Evolutionary conservation across 2,329 filamentous ascomycete genomes (phyloP).

Genomic region (Fusarium bulbicola): DNA sequence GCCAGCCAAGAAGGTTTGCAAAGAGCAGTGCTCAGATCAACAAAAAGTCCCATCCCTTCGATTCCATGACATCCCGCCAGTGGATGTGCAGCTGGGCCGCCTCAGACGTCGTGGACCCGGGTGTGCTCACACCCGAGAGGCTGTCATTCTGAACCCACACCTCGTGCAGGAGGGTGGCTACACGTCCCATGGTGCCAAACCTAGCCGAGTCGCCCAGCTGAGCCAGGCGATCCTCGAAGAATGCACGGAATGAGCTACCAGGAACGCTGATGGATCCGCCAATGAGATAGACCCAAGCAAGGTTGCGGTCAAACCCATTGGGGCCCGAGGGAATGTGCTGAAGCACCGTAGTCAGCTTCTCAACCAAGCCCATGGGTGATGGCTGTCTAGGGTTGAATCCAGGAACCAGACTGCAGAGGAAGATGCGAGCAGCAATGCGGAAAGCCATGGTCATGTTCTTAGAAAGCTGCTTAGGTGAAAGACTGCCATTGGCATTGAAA

Average conservation of each 20-base stretch:
- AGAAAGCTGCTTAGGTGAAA: slow-evolving; percentile 84
- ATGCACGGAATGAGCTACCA: slow-evolving; percentile 76
- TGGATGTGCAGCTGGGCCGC: slow-evolving; percentile 74
- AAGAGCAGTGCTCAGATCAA: slow-evolving; percentile 70
- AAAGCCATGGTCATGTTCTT: slow-evolving; percentile 91
- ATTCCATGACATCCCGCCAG: slow-evolving; percentile 94
- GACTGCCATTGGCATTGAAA: slow-evolving; percentile 75
- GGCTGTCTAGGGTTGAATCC: slow-evolving; percentile 81
- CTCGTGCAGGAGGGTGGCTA: slow-evolving; percentile 80
- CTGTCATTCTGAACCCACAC: slow-evolving; percentile 83
- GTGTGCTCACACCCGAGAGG: slow-evolving; percentile 49
- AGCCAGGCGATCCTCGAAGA: slow-evolving; percentile 79
- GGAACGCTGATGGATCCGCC: slow-evolving; percentile 81
- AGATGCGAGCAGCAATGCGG: slow-evolving; percentile 91
- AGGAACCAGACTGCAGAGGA: slow-evolving; percentile 94
- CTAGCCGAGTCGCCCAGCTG: slow-evolving; percentile 80
- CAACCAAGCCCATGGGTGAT: slow-evolving; percentile 79
- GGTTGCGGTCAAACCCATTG: slow-evolving; percentile 85
- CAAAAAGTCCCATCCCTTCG: slow-evolving; percentile 91
- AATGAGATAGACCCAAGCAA: slow-evolving; percentile 93
- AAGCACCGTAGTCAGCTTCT: slow-evolving; percentile 79
- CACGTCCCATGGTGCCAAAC: slow-evolving; percentile 86
- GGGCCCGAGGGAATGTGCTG: slow-evolving; percentile 84
- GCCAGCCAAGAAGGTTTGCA: slow-evolving; percentile 48
- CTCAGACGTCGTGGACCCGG: slow-evolving; percentile 49